These are phyloP conservation scores for Sugiyamaella americana DNA, from an alignment of 805 yeast genomes.

Conservation along the genomic window DNA sequence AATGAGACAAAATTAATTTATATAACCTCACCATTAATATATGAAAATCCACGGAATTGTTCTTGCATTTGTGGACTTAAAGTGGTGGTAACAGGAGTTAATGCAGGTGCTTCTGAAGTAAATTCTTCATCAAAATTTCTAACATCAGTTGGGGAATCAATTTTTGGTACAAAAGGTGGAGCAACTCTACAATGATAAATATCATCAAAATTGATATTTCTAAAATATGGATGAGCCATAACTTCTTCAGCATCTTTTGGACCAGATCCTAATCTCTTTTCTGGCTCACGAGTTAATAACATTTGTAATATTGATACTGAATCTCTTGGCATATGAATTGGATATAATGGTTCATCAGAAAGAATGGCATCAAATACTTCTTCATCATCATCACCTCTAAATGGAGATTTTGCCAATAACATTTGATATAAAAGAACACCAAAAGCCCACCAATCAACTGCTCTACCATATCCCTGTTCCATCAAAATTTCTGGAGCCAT, in stretches of 20 bases:
- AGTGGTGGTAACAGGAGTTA: slow-evolving; percentile 89
- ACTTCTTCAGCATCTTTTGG: slow-evolving; percentile 86
- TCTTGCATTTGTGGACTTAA: slow-evolving; percentile 87
- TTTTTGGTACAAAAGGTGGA: slow-evolving; percentile 88
- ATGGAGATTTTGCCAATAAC: slow-evolving; percentile 94
- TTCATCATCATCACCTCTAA: slow-evolving; percentile 94
- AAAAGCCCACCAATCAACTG: slow-evolving; percentile 99
- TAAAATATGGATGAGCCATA: slow-evolving; percentile 92
- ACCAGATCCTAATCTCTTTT: slow-evolving; percentile 76
- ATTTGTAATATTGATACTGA: slow-evolving; percentile 92
- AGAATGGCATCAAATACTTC: slow-evolving; percentile 95
- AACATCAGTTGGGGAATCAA: slow-evolving; percentile 82
- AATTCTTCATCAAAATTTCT: slow-evolving; percentile 92
- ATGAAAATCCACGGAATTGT: slow-evolving; percentile 95
- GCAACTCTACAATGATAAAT: slow-evolving; percentile 61
- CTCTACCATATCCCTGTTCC: slow-evolving; percentile 86
- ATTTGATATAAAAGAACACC: slow-evolving; percentile 95
- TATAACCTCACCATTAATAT: slow-evolving; percentile 35
- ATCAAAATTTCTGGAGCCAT: slow-evolving; percentile 98
- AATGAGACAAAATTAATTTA: too few species aligned
- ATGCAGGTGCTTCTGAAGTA: slow-evolving; percentile 87
- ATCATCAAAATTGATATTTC: slow-evolving; percentile 85
- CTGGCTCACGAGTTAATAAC: slow-evolving; percentile 83
- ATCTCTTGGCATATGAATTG: slow-evolving; percentile 95
- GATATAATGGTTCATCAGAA: slow-evolving; percentile 93